Base-by-base conservation (phyloP, 2,329 filamentous ascomycete genomes). In the Aspergillus felis region DNA sequence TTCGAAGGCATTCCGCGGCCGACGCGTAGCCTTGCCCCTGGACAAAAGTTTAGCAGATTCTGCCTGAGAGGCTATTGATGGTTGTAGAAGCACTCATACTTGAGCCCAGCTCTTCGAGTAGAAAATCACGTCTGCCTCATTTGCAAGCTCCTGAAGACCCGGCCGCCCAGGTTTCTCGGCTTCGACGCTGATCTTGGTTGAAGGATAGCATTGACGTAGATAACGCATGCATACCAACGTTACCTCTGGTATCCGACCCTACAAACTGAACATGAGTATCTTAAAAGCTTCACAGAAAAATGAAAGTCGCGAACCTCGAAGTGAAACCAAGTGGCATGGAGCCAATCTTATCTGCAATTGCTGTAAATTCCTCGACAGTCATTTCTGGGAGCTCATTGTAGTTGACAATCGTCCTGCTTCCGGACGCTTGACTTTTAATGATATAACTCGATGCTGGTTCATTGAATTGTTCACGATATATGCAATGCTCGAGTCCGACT, bases 71-170 rank as follows among this genome's bases (percentile, higher is more conserved):
- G 14, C 14, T 14, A 6, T 14, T 17, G n/a, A 17, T 25, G 12
- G 22, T 12, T 12, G 24, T 7, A 47, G 44, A 25, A 14, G 10
- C 12, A 24, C 1, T 22, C 28, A 73, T 73, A 87, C 87, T 77
- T 87, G 81, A 58, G 88, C 88, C 88, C 88, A 91, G 52, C 79
- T 80, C 65, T 81, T 83, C 12, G 88, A 89, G 73, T 87, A 91
- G 70, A 91, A 90, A n/a, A 91, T 83, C 20, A 89, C 81, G 66
- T 91, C 85, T 25, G 87, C 87, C 63, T 82, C 78, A 41, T 77
- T 76, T 27, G 86, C 86, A 50, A 90, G 78, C 28, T 82, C 77
- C 51, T 78, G 74, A 55, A 91, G 77, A 2, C 85, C 86, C 28
- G 74, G 70, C 10, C 88, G 81, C 12, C 79, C 80, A 2, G 88